These are phyloP conservation scores for Guyanaporus albipodus DNA, from an alignment of 768 basidiomycete genomes.

Conservation along the genomic window DNA sequence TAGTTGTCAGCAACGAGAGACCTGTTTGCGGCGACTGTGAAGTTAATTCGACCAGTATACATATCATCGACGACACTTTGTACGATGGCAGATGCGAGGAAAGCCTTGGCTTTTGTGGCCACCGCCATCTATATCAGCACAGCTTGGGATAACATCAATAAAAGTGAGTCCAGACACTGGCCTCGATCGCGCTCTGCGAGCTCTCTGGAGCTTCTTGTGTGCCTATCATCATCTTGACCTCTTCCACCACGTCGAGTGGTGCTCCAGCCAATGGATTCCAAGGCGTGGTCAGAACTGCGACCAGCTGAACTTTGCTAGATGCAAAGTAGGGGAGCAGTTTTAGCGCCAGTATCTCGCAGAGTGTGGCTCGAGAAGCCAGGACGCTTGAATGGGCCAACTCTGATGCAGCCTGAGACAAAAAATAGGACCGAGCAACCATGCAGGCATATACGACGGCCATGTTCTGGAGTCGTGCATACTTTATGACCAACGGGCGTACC, in stretches of 20 bases:
- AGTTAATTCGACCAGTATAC: conserved; percentile 73
- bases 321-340: conserved; percentile 79
- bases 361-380: conserved; percentile 63
- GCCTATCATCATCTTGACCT: conserved; percentile 56
- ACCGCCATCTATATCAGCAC: conserved; percentile 69
- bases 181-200: conserved; percentile 83
- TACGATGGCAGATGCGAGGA: conserved; percentile 77
- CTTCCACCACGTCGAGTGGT: conserved; percentile 56
- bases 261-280: conserved; percentile 88
- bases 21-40: conserved; percentile 55
- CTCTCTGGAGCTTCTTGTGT: conserved; percentile 55
- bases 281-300: conserved; percentile 69
- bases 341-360: conserved; percentile 88
- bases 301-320: conserved; percentile 68
- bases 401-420: conserved; percentile 60
- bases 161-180: conserved; percentile 34
- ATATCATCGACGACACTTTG: conserved; percentile 88
- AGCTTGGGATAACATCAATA: neutral
- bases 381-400: conserved; percentile 78
- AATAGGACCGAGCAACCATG: conserved; percentile 76
- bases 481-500: conserved; percentile 71
- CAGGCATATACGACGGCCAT: conserved; percentile 73
- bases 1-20: conserved; percentile 90
- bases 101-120: conserved; percentile 76
- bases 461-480: conserved; percentile 75